Percentiles rank a stretch among this genome's conserved stretches.
phyloP scores from a whole-genome alignment of 495 filamentous ascomycete genomes.

The Chlorociboria aeruginascens region DNA sequence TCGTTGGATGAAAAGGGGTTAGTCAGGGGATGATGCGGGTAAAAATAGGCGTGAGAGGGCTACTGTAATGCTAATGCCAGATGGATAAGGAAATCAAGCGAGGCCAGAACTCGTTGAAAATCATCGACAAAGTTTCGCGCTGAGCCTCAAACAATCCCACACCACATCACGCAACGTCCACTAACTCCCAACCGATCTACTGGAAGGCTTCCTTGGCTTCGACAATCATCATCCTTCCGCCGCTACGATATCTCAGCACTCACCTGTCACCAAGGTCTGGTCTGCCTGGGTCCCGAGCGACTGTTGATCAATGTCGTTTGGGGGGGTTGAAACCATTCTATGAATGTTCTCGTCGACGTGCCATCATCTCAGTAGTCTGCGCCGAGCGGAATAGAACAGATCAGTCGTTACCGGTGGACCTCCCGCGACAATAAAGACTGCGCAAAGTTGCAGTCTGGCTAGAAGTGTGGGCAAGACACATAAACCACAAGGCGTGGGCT shows the following conservation, averaged over 20 bases:
- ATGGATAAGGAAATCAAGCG: background rate
- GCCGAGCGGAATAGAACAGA: background rate
- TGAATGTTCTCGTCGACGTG: slow-evolving; percentile 1
- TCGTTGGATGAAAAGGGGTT: background rate
- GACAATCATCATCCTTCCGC: background rate
- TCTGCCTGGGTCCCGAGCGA: slow-evolving; percentile 12
- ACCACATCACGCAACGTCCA: background rate
- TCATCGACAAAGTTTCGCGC: background rate
- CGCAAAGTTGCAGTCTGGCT: background rate
- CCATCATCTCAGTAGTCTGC: slow-evolving; percentile 6
- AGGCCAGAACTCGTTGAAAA: background rate
- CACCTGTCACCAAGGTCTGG: background rate
- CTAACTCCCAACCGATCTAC: background rate
- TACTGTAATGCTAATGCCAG: background rate
- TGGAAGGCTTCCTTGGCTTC: slow-evolving; percentile 5
- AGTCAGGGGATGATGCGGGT: background rate
- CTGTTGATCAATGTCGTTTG: background rate
- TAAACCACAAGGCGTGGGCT: slow-evolving; percentile 4
- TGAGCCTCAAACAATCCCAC: background rate
- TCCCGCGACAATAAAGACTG: background rate
- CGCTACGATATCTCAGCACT: background rate
- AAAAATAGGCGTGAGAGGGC: background rate
- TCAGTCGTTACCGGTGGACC: background rate
- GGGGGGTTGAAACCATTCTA: slow-evolving; percentile 11
- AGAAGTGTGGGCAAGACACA: background rate